Evolutionary conservation across 805 yeast species (phyloP).

Genomic region (Saturnispora serradocipensis): DNA sequence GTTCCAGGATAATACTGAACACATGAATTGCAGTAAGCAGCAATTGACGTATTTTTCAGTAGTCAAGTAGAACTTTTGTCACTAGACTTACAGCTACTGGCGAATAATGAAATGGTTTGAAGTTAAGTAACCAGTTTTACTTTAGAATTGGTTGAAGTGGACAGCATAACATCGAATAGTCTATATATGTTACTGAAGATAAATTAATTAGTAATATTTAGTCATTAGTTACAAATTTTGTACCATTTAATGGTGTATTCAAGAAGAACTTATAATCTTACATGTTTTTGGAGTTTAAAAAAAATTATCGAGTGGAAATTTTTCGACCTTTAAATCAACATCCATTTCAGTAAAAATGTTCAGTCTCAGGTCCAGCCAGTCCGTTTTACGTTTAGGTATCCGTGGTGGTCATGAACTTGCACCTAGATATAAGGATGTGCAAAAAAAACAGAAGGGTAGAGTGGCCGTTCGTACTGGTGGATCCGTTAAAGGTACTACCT

Average conservation of each 20-base stretch:
- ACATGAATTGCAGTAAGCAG: too few relatives aligned
- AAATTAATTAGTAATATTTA: too few relatives aligned
- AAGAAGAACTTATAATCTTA: neutral
- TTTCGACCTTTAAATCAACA: neutral
- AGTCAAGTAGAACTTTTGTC: neutral
- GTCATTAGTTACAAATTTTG: too few relatives aligned
- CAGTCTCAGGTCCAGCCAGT: conserved; percentile 3
- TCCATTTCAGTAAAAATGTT: neutral
- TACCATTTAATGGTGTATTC: neutral
- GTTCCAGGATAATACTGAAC: neutral
- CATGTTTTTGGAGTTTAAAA: neutral
- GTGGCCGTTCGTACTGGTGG: conserved; percentile 94
- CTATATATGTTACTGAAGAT: too few relatives aligned
- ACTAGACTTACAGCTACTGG: neutral
- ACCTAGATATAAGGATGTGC: conserved; percentile 59
- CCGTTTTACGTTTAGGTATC: conserved; percentile 1
- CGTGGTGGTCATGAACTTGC: conserved; percentile 52
- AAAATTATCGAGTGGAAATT: neutral
- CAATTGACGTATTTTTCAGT: neutral
- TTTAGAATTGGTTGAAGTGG: too few relatives aligned
- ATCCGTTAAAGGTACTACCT: conserved; percentile 75
- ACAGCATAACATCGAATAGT: too few relatives aligned
- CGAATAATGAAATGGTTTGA: too few relatives aligned
- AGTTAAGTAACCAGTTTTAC: too few relatives aligned
- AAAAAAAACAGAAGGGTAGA: conserved; percentile 87